These are phyloP conservation scores for Crepidotus variabilis DNA, from an alignment of 768 basidiomycete species.

Conservation along the genomic window DNA sequence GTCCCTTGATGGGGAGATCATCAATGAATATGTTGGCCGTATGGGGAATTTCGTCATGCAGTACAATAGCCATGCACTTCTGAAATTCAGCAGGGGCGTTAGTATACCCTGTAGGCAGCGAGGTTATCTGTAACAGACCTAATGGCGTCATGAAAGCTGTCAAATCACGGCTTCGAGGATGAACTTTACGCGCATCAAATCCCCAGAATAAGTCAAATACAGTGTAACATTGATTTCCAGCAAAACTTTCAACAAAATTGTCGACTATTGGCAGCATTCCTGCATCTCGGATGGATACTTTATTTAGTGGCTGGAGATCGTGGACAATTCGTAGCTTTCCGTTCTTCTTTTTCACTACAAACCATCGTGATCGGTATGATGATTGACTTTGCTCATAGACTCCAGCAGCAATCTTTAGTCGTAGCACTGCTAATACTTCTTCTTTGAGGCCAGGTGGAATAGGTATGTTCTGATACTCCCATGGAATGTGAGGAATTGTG, in stretches of 20 bases:
- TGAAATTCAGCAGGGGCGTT: constrained; percentile 31
- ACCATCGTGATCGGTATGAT: too few species aligned
- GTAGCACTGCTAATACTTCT: constrained; percentile 25
- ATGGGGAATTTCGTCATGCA: constrained; percentile 24
- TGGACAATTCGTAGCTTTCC: constrained; percentile 32
- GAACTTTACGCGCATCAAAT: constrained; percentile 18
- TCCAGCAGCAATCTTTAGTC: constrained; percentile 29
- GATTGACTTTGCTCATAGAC: too few species aligned
- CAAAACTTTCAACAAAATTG: constrained; percentile 26
- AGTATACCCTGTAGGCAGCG: constrained; percentile 36
- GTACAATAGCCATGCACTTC: constrained; percentile 26
- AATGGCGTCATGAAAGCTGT: constrained; percentile 38
- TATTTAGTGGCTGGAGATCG: constrained; percentile 34
- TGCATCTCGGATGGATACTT: constrained; percentile 33
- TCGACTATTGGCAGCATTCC: constrained; percentile 29
- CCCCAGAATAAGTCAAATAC: constrained; percentile 35
- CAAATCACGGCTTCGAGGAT: constrained; percentile 20
- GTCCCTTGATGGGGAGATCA: constrained; percentile 29
- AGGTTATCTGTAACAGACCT: constrained; percentile 26
- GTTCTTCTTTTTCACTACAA: constrained; percentile 31
- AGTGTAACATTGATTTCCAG: constrained; percentile 20
- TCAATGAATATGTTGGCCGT: constrained; percentile 24
- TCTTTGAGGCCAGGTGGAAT: constrained; percentile 29
- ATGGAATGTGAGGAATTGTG: constrained; percentile 30
- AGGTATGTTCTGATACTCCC: constrained; percentile 29